A percentile compares a stretch with the other conserved stretches of the same genome.
Evolutionary conservation across 768 basidiomycete genomes (phyloP).

Genomic region (Termitomyces sp.): DNA sequence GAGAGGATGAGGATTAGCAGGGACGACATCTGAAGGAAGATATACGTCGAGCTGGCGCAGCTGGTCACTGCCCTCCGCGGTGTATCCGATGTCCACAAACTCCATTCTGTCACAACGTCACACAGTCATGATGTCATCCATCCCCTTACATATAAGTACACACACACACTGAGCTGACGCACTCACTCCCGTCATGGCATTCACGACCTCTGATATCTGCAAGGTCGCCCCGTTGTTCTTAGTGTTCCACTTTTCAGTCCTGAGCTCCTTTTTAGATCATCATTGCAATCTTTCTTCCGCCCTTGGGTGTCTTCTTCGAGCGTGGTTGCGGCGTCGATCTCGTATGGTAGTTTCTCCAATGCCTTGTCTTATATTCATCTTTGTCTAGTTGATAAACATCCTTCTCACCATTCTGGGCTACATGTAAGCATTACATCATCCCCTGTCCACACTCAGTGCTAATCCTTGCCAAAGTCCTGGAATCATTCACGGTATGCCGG

Average conservation of each 20-base stretch:
- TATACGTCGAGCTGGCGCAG: slow-evolving; percentile 54
- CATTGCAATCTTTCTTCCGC: slow-evolving; percentile 70
- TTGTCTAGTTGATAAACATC: slow-evolving; percentile 59
- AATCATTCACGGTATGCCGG: slow-evolving; percentile 57
- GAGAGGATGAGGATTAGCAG: slow-evolving; percentile 17
- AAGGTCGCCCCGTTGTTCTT: slow-evolving; percentile 42
- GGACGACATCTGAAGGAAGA: slow-evolving; percentile 20
- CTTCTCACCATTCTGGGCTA: slow-evolving; percentile 74
- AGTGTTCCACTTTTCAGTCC: not conserved
- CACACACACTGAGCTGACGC: too few species aligned
- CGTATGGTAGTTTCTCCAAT: slow-evolving; percentile 31
- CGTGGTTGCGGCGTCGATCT: slow-evolving; percentile 78
- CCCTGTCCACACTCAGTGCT: slow-evolving; percentile 7
- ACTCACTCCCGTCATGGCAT: slow-evolving; percentile 41
- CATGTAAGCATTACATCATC: slow-evolving; percentile 41
- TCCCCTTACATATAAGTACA: not conserved
- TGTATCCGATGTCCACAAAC: slow-evolving; percentile 35
- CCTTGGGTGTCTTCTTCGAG: slow-evolving; percentile 85
- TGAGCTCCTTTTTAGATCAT: slow-evolving; percentile 32
- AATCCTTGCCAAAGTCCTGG: slow-evolving; percentile 48
- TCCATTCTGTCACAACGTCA: slow-evolving; percentile 17
- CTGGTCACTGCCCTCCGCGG: slow-evolving; percentile 18
- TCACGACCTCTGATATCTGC: slow-evolving; percentile 72
- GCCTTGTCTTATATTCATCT: slow-evolving; percentile 1
- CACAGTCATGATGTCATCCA: slow-evolving; percentile 13